Conservation (phyloP, 345 rosid genomes). For the Syzygium aqueum region DNA sequence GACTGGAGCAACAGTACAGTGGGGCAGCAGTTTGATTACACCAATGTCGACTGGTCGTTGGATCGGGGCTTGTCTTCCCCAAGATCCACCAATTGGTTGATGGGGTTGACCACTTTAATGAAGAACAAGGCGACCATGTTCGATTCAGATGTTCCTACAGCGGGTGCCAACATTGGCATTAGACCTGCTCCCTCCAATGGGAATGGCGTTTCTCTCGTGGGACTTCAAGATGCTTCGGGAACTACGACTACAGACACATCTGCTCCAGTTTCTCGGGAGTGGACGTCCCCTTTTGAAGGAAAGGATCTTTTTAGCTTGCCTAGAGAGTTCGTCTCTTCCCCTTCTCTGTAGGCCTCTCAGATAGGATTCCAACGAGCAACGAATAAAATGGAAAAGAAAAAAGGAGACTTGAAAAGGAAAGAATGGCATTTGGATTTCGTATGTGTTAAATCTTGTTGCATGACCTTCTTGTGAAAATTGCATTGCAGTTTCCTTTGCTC, state of each 20-base stretch:
- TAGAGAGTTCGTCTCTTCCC: constrained; percentile 74
- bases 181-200: constrained; percentile 21
- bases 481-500: constrained; percentile 12
- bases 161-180: constrained; percentile 29
- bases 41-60: constrained; percentile 76
- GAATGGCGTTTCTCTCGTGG: constrained; percentile 24
- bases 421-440: not conserved
- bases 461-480: constrained; percentile 21
- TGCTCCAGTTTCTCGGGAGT: constrained; percentile 42
- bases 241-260: constrained; percentile 22
- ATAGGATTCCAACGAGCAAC: constrained; percentile 16
- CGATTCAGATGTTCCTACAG: constrained; percentile 25
- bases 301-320: constrained; percentile 85
- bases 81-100: constrained; percentile 30
- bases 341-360: constrained; percentile 50
- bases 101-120: constrained; percentile 24
- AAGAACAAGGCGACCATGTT: constrained; percentile 14
- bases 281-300: constrained; percentile 93
- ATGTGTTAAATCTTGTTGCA: constrained; percentile 37
- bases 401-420: not conserved
- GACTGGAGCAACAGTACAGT: constrained; percentile 68
- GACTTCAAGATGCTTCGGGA: constrained; percentile 33
- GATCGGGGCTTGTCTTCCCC: constrained; percentile 37
- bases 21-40: constrained; percentile 48
- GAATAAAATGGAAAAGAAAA: constrained; percentile 9